Percentiles rank a stretch among this genome's conserved stretches.
These are phyloP conservation scores for Colletotrichum aenigma DNA, from an alignment of 2,329 filamentous ascomycete species.

Conservation along the genomic window DNA sequence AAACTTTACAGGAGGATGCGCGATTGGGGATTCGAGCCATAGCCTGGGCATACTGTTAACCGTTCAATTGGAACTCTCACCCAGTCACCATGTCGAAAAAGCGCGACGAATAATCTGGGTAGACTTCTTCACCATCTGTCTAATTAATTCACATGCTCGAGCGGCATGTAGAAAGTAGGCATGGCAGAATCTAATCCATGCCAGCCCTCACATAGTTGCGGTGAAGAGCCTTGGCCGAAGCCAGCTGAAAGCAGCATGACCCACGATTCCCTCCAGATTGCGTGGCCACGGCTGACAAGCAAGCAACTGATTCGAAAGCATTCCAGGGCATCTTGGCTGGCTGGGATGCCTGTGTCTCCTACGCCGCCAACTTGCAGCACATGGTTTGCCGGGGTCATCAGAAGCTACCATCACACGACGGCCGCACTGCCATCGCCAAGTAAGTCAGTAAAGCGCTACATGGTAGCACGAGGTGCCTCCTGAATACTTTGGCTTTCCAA, in stretches of 20 bases:
- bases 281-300: neutral
- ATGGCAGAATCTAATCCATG: neutral
- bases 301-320: neutral
- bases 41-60: neutral
- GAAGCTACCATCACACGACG: neutral
- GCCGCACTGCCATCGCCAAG: neutral
- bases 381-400: neutral
- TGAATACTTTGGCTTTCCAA: neutral
- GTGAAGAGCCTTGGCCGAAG: neutral
- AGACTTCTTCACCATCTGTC: neutral
- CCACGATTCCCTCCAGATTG: neutral
- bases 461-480: neutral
- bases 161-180: neutral
- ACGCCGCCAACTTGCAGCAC: neutral
- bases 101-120: neutral
- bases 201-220: neutral
- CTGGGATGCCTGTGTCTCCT: neutral
- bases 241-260: neutral
- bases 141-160: neutral
- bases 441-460: neutral
- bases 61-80: neutral
- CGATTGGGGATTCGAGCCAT: neutral
- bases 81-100: neutral
- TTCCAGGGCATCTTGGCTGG: neutral
- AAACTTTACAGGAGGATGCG: neutral